Conservation (phyloP, 164 flowering plant genomes). For the Nymphaea thermarum region DNA sequence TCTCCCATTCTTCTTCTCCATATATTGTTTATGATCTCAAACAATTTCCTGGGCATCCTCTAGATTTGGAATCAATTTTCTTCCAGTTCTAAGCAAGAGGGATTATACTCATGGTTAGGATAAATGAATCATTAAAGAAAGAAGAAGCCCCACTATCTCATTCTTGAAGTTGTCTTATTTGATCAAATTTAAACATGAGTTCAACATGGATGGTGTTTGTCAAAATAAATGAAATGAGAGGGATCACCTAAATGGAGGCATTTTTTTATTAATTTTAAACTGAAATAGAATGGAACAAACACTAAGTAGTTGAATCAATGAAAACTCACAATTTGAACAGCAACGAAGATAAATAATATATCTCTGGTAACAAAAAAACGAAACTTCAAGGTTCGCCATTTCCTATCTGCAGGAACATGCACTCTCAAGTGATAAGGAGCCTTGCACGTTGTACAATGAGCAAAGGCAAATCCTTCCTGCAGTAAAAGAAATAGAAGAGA, state of each 20-base stretch:
- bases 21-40: too few species aligned
- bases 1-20: too few species aligned
- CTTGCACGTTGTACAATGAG: slow-evolving; percentile 99
- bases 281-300: background rate
- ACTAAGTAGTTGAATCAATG: background rate
- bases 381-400: slow-evolving; percentile 92
- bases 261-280: background rate
- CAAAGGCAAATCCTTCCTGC: slow-evolving; percentile 99
- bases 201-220: too few species aligned
- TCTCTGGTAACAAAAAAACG: slow-evolving; percentile 99
- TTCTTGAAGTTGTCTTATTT: too few species aligned
- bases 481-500: slow-evolving; percentile 9
- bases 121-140: too few species aligned
- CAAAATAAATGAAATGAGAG: background rate
- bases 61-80: too few species aligned
- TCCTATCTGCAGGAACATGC: slow-evolving; percentile 79
- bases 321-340: slow-evolving; percentile 85
- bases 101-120: too few species aligned
- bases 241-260: background rate
- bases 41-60: too few species aligned
- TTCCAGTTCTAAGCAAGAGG: too few species aligned
- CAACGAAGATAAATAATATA: slow-evolving; percentile 68
- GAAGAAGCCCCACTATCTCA: too few species aligned
- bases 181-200: too few species aligned
- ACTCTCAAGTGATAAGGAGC: slow-evolving; percentile 92